Evolutionary conservation across 495 filamentous ascomycete genomes (phyloP).

Genomic region (Aspergillus sclerotiicarbonarius): DNA sequence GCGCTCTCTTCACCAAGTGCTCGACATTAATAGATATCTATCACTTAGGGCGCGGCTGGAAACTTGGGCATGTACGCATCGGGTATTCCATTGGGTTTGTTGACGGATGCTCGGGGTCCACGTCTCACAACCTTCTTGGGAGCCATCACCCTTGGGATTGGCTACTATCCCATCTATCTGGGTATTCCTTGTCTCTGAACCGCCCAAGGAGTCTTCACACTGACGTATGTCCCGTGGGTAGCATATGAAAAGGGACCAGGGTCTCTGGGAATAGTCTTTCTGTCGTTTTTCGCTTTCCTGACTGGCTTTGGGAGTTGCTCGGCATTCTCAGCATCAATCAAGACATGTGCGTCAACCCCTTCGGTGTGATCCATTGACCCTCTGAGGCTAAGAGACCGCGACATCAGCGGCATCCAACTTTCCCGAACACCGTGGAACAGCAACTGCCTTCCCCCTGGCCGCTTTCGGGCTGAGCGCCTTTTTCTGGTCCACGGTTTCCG

Average conservation of each 20-base stretch:
- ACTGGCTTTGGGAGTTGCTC: conserved; percentile 85
- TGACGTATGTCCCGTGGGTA: conserved; percentile 19
- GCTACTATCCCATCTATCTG: conserved; percentile 77
- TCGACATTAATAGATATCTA: conserved; percentile 13
- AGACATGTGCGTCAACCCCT: conserved; percentile 54
- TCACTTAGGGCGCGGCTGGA: conserved; percentile 69
- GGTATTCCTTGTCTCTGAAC: conserved; percentile 37
- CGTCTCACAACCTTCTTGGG: conserved; percentile 73
- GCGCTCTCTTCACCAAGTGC: background rate
- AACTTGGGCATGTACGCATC: conserved; percentile 94
- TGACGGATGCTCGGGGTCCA: conserved; percentile 82
- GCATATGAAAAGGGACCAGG: conserved; percentile 50
- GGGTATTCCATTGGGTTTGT: conserved; percentile 84
- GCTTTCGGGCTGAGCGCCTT: conserved; percentile 95
- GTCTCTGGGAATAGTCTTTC: conserved; percentile 62
- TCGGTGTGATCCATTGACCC: background rate
- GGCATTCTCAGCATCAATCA: conserved; percentile 83
- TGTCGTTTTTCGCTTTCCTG: conserved; percentile 80
- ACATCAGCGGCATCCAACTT: conserved; percentile 81
- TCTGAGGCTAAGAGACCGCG: conserved; percentile 8
- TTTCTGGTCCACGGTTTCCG: conserved; percentile 82
- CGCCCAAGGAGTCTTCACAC: background rate
- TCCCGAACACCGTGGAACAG: conserved; percentile 86
- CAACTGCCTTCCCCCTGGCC: conserved; percentile 87
- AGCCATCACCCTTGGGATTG: conserved; percentile 63